These are phyloP conservation scores for Candida sphagnicola DNA, from an alignment of 805 yeast species.

Conservation along the genomic window DNA sequence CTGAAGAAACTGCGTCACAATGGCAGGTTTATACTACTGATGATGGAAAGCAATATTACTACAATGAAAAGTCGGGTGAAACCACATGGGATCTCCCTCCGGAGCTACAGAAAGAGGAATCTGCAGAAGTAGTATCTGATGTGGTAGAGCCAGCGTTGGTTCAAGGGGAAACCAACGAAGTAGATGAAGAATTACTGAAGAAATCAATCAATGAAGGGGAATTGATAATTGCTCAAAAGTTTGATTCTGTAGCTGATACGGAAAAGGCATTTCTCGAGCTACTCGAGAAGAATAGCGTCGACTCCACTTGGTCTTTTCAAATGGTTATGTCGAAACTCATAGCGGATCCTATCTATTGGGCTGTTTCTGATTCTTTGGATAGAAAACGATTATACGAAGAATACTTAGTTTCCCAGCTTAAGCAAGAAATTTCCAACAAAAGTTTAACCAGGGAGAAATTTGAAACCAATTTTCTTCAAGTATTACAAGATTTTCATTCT, in stretches of 20 bases:
- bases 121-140: conserved; percentile 2
- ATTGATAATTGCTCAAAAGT: conserved; percentile 21
- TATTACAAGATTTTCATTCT: conserved; percentile 35
- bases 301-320: conserved; percentile 72
- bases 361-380: conserved; percentile 53
- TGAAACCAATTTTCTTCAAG: conserved; percentile 46
- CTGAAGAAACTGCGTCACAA: conserved; percentile 28
- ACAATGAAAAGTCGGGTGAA: conserved; percentile 57
- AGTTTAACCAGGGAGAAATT: conserved; percentile 52
- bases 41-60: conserved; percentile 64
- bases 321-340: conserved; percentile 58
- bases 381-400: conserved; percentile 64
- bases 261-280: conserved; percentile 46
- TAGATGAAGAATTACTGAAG: conserved; percentile 18
- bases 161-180: conserved; percentile 8
- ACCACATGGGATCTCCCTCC: conserved; percentile 82
- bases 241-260: conserved; percentile 27
- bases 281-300: conserved; percentile 55
- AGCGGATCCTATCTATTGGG: conserved; percentile 64
- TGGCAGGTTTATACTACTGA: conserved; percentile 49
- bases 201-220: conserved; percentile 17
- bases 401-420: conserved; percentile 41
- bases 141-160: conserved; percentile 1
- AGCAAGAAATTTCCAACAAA: conserved; percentile 50
- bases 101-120: conserved; percentile 26